Conservation (phyloP, 2,329 filamentous ascomycete species). For the Cryoendolithus antarcticus region DNA sequence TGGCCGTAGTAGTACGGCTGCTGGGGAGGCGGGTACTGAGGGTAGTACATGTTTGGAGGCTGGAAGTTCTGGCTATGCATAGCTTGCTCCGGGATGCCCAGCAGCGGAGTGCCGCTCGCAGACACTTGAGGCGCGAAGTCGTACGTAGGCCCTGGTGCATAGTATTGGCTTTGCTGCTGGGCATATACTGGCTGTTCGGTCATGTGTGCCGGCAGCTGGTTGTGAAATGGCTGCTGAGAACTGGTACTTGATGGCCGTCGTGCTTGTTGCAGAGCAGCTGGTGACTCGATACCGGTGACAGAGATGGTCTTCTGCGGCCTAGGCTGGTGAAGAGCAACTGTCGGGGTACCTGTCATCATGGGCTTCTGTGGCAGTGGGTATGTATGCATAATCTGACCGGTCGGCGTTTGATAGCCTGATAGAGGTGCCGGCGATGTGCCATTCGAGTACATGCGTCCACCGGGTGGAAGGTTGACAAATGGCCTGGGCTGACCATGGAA, state of each 20-base stretch:
- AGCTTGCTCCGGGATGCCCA: conserved; percentile 83
- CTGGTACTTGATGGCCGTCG: conserved; percentile 33
- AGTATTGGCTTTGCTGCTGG: conserved; percentile 32
- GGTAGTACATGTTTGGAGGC: conserved; percentile 47
- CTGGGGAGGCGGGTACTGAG: conserved; percentile 47
- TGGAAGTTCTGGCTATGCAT: conserved; percentile 88
- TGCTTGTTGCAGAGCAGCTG: conserved; percentile 48
- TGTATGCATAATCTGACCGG: conserved; percentile 41
- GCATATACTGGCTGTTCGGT: conserved; percentile 42
- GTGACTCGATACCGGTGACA: conserved; percentile 82
- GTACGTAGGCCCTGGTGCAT: conserved; percentile 39
- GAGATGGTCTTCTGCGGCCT: conserved; percentile 90
- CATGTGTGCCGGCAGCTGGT: conserved; percentile 75
- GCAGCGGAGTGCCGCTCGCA: conserved; percentile 68
- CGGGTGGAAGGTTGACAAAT: conserved; percentile 71
- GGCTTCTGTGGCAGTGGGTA: conserved; percentile 44
- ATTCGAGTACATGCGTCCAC: conserved; percentile 26
- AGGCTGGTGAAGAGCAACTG: conserved; percentile 79
- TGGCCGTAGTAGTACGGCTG: conserved; percentile 51
- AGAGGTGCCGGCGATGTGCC: conserved; percentile 20
- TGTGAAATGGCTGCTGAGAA: conserved; percentile 74
- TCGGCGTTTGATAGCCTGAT: conserved; percentile 27
- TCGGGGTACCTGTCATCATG: conserved; percentile 47
- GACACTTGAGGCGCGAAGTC: conserved; percentile 55
- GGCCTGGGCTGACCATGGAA: conserved; percentile 49